Evolutionary conservation across 257 asterid species (phyloP).

Genomic region (Penstemon eatonii): DNA sequence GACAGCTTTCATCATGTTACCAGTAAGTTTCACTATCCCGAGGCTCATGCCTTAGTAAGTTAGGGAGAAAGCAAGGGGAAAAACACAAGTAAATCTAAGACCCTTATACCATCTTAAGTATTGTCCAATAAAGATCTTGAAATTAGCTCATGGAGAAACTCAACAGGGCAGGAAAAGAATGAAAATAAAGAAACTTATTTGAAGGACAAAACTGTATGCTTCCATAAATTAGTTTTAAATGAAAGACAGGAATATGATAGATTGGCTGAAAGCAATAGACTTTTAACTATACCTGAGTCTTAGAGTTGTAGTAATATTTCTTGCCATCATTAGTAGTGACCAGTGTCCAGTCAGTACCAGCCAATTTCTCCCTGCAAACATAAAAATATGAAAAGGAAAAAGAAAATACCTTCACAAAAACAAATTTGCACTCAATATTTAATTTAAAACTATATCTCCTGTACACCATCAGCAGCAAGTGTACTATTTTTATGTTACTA

Average conservation of each 20-base stretch:
- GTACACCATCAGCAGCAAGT: too few species aligned
- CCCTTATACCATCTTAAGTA: neutral
- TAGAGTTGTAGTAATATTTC: conserved; percentile 73
- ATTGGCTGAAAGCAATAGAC: conserved; percentile 15
- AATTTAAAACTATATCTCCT: too few species aligned
- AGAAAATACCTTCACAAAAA: too few species aligned
- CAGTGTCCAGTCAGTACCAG: conserved; percentile 85
- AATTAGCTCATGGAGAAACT: conserved; percentile 9
- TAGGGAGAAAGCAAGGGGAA: neutral
- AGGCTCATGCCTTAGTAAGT: conserved; percentile 6
- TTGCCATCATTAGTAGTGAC: conserved; percentile 90
- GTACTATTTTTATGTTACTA: too few species aligned
- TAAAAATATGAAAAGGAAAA: conserved; percentile 22
- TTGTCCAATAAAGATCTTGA: neutral
- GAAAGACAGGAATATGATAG: conserved; percentile 14
- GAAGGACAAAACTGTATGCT: conserved; percentile 2
- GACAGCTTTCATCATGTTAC: too few species aligned
- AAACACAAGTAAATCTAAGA: neutral
- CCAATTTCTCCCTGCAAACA: conserved; percentile 72
- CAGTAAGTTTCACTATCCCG: neutral
- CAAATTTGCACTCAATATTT: too few species aligned
- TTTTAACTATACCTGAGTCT: conserved; percentile 59
- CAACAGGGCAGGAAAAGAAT: conserved; percentile 1
- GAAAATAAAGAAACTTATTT: conserved; percentile 13
- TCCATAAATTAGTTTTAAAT: neutral